Base-by-base conservation (phyloP, 2,329 filamentous ascomycete species). In the Fusarium sarcochroum region DNA sequence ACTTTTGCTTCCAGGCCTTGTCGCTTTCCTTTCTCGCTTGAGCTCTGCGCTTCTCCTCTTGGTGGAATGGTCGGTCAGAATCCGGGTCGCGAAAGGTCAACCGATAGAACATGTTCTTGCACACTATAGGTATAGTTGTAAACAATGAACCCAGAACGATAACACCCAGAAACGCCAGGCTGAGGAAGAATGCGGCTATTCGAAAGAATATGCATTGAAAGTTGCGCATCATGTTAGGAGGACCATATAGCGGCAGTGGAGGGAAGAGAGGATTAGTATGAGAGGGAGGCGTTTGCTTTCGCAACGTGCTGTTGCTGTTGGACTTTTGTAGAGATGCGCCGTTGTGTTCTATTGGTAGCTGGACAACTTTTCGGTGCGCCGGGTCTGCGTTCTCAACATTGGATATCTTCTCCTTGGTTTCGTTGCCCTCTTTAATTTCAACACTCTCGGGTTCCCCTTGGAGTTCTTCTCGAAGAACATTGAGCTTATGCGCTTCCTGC, bases 231-330 rank as follows among this genome's bases (percentile, higher is more conserved):
- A 87, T 51, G 1, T 91, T 90, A 0, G 93, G 89, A 1, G 93
- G 91, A 0, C 92, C 92, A 72, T 97, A 97, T 1, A 93, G 82
- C 0, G 94, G 94, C 10, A 97, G 79, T 3, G 93, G 92, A 7
- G 94, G 94, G 69, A 98, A 98, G 7, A 97, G 81, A 5, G 93
- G 91, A 70, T 94, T 90, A 3, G 92, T 94, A 67, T 88, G 86
- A 9, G 89, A 89, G 2, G 89, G 88, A 0, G 91, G 90, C 80
- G 84, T 85, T 15, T 84, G 76, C 59, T 76, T 80, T 42, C 79
- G 78, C 18, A 88, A 70, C 17, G 83, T 83, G 14, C 79, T 82
- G 23, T 83, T 84, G 34, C 83, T 80, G 34, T 82, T 80, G 6
- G 84, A 81, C 55, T 82, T 82, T 63, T 84, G 76, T 57, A 81